Evolutionary conservation across 2,329 filamentous ascomycete species (phyloP), one percentile per base, ranked within the genome.

Genomic region (Hymenoscyphus albidus): DNA sequence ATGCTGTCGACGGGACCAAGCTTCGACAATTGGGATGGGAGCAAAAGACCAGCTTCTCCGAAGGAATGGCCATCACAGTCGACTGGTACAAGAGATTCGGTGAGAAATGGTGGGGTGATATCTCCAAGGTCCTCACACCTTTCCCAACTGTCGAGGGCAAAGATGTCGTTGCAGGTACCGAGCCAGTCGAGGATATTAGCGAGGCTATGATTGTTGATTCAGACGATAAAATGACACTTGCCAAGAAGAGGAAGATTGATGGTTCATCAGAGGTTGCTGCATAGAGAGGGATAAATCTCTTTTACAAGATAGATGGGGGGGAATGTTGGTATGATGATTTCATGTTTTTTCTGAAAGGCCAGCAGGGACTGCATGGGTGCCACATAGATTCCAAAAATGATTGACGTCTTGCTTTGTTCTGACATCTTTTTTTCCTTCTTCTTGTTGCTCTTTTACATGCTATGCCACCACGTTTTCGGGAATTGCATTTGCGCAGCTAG

Each of bases 31-130:
- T 92, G 5, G 89, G 89, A 27, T 92, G 89, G 89, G 80, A 83
- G 62, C 89, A 89, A 74, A 86, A 85, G 76, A 89, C 85, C 1
- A 79, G 77, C 61, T 88, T 92, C 66, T 82, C 82, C 16, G 82
- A 88, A 1, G 89, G 89, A 7, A 78, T 92, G 63, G 79, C 77
- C 64, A 80, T 78, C 58, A 91, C 89, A 0, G 86, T 91, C 16
- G 81, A 88, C 59, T 92, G 89, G 89, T 92, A 92, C 75, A 80
- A 78, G 48, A 78, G 77, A 63, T 91, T 86, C 65, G 87, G 87
- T 5, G 85, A 88, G 78, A 74, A 80, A 44, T 91, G 88, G 88
- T 91, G 88, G 88, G 88, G 88, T 58, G 85, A 90, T 70, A 89
- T 91, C 70, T 84, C 81, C 72, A 85, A 87, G 73, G 87, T 89